These are phyloP conservation scores for Beta lomatogona DNA, from an alignment of 179 eudicot genomes.

Conservation along the genomic window DNA sequence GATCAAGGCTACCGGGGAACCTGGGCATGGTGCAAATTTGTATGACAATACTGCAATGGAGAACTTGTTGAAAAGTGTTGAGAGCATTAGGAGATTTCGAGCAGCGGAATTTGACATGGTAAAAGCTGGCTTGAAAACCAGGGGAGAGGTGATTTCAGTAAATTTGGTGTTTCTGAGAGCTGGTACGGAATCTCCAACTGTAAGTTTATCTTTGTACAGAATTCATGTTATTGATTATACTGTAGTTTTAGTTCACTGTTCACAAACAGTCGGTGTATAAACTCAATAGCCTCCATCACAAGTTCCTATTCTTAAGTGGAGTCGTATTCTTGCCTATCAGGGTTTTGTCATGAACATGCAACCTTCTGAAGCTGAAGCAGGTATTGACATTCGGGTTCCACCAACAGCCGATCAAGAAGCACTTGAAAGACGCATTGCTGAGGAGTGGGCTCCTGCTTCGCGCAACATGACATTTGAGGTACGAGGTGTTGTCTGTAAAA, in stretches of 20 bases:
- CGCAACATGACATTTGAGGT: conserved; percentile 93
- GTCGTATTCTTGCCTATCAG: conserved; percentile 31
- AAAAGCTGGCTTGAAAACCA: conserved; percentile 69
- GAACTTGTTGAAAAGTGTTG: conserved; percentile 75
- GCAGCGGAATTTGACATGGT: conserved; percentile 77
- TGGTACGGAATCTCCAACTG: conserved; percentile 81
- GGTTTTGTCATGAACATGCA: conserved; percentile 92
- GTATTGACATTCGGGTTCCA: conserved; percentile 83
- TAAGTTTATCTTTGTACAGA: conserved; percentile 30
- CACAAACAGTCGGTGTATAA: not conserved
- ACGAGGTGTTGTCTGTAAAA: not conserved
- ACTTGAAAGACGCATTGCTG: conserved; percentile 63
- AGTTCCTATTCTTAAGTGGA: conserved; percentile 12
- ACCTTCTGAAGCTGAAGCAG: conserved; percentile 94
- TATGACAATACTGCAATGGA: conserved; percentile 83
- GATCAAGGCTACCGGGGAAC: conserved; percentile 78
- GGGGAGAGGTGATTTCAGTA: conserved; percentile 78
- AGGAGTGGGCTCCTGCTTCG: conserved; percentile 91
- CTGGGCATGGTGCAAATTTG: conserved; percentile 93
- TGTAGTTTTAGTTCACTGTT: not conserved
- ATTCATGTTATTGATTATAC: not conserved
- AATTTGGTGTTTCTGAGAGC: conserved; percentile 83
- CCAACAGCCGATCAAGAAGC: conserved; percentile 67
- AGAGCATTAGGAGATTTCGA: conserved; percentile 71
- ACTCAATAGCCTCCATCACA: too few species aligned